Base-by-base conservation (phyloP, 371 early-diverging fungal species). In the Saksenaea vasiformis region DNA sequence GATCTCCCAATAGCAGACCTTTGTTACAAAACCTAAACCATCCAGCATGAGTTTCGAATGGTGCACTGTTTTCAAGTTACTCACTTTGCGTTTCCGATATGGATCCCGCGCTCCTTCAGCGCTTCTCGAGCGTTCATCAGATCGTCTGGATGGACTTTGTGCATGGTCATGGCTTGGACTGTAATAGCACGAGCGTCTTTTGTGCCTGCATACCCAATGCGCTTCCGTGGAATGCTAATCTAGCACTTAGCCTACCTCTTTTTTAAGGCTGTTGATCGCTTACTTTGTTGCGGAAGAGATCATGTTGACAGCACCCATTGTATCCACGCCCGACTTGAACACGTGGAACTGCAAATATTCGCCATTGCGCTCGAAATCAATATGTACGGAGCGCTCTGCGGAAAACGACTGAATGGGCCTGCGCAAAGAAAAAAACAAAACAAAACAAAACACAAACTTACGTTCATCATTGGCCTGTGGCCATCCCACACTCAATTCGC, bases 171-270 rank as follows among this genome's bases (percentile, higher is more conserved):
- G 54, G 86, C 76, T 75, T 99, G 99, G 39, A 89, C 87, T 1
- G 99, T 99, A 54, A 99, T 81, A 0, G 91, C 99, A 39, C 98
- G 90, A 62, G 93, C 93, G 79, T 99, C 99, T 76, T 99, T 99
- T n/a, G 95, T 99, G 13, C 99, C 99, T 0, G 98, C 96, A 80
- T 91, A 93, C 3, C 94, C 84, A 64, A 98, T 88, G 17, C 72
- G 68, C 38, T 89, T 88, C 0, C 74, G 57, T 19, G 73, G 76
- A 28, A 81, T 62, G 38, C 86, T 84, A 66, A 3, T 17, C 24
- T 10, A 14, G 31, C 65, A 47, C n/a, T 19, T 27, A 36, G 10
- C 43, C 19, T 13, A 22, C 31, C 31, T 7, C 31, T 31, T 31
- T 31, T 31, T 26, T 28, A n/a, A n/a, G n/a, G n/a, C n/a, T 24